phyloP scores from a whole-genome alignment of 768 basidiomycete species.

The Mycena capillaripes region DNA sequence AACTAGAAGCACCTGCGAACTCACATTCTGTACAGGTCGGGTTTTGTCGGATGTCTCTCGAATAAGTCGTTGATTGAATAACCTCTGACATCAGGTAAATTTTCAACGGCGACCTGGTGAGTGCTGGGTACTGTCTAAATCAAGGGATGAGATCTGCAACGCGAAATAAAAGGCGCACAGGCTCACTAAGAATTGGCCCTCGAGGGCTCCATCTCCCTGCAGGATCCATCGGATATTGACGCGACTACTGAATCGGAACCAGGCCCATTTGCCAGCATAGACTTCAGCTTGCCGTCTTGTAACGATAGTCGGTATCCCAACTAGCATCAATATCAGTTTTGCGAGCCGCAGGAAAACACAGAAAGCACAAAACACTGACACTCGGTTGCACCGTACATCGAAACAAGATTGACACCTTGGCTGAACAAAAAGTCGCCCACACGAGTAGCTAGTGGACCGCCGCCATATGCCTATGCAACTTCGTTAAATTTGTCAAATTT shows the following conservation, averaged over 20 bases:
- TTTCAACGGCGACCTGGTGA: constrained; percentile 54
- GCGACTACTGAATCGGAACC: constrained; percentile 46
- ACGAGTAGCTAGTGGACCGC: constrained; percentile 52
- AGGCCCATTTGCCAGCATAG: constrained; percentile 47
- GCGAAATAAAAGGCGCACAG: background rate
- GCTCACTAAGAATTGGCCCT: constrained; percentile 54
- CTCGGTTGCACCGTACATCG: constrained; percentile 57
- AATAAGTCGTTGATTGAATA: constrained; percentile 49
- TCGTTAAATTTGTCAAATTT: background rate
- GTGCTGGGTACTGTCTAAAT: constrained; percentile 31
- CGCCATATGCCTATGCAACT: constrained; percentile 46
- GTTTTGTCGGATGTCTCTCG: constrained; percentile 47
- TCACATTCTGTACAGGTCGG: constrained; percentile 47
- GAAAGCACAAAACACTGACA: constrained; percentile 21
- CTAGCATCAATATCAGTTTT: background rate
- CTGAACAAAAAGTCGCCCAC: constrained; percentile 50
- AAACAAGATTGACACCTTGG: constrained; percentile 49
- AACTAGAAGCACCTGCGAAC: background rate
- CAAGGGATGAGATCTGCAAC: background rate
- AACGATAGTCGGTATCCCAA: constrained; percentile 37
- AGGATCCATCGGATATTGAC: constrained; percentile 50
- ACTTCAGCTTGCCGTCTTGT: constrained; percentile 29
- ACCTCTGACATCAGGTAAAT: constrained; percentile 43
- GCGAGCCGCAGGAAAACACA: background rate
- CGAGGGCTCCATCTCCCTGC: constrained; percentile 54